phyloP scores from a whole-genome alignment of 164 flowering plant genomes.

The Buxus sempervirens region DNA sequence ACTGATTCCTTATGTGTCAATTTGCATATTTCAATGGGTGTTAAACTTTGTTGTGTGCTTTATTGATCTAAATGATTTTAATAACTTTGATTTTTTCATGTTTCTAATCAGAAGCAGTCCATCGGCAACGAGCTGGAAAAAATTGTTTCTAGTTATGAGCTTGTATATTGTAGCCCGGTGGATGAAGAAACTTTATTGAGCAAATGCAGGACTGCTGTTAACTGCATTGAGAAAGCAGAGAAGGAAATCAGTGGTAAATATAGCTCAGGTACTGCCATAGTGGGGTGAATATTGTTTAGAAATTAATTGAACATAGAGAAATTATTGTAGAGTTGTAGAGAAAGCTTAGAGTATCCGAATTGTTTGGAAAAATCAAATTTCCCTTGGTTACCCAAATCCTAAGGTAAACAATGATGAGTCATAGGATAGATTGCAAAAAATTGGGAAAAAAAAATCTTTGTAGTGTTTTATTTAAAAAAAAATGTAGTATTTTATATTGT shows the following conservation, averaged over 20 bases:
- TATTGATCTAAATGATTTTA: background rate
- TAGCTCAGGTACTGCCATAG: conserved; percentile 47
- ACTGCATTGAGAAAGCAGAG: conserved; percentile 55
- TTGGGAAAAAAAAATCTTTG: too few species aligned
- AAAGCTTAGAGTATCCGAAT: too few species aligned
- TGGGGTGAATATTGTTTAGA: background rate
- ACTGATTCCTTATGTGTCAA: conserved; percentile 1
- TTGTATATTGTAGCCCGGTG: conserved; percentile 56
- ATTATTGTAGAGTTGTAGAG: too few species aligned
- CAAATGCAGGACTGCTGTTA: conserved; percentile 62
- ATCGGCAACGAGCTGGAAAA: conserved; percentile 64
- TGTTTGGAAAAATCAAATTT: too few species aligned
- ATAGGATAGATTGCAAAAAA: too few species aligned
- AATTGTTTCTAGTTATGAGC: conserved; percentile 66
- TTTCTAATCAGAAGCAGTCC: conserved; percentile 44
- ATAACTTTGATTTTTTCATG: background rate
- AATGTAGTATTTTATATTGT: too few species aligned
- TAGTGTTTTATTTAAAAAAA: too few species aligned
- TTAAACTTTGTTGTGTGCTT: background rate
- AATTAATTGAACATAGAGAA: too few species aligned
- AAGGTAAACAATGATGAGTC: too few species aligned
- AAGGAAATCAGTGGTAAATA: conserved; percentile 52
- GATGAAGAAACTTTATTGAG: conserved; percentile 66
- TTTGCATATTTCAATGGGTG: background rate
- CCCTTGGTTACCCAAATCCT: too few species aligned